Conservation (phyloP, 2,329 filamentous ascomycete genomes). For the Aureobasidium zeae region DNA sequence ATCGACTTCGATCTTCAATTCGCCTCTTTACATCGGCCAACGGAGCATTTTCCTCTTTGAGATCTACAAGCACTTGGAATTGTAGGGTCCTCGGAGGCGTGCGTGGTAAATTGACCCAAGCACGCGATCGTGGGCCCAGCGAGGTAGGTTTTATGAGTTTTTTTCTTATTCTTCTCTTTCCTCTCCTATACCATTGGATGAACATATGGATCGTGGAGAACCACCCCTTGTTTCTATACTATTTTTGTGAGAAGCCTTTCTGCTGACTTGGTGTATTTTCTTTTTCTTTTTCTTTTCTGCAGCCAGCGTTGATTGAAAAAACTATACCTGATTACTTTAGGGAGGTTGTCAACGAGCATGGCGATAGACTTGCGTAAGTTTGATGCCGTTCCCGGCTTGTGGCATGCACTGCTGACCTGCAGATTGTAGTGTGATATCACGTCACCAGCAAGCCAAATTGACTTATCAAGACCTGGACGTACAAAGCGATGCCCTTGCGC, state of each 20-base stretch:
- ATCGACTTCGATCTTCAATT: too few relatives aligned
- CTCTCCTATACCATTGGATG: too few relatives aligned
- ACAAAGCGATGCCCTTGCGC: conserved; percentile 65
- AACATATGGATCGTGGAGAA: too few relatives aligned
- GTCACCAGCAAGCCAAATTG: conserved; percentile 53
- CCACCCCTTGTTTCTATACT: too few relatives aligned
- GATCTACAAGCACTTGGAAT: neutral
- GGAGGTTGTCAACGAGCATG: conserved; percentile 52
- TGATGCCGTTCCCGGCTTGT: too few relatives aligned
- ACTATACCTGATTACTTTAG: conserved; percentile 68
- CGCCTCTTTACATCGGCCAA: too few relatives aligned
- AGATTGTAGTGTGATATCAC: conserved; percentile 44
- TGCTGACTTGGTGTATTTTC: too few relatives aligned
- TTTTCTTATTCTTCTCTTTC: too few relatives aligned
- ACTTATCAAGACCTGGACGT: conserved; percentile 69
- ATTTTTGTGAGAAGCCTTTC: too few relatives aligned
- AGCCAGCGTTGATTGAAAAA: conserved; percentile 58
- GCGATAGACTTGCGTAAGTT: conserved; percentile 54
- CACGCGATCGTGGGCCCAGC: conserved; percentile 11
- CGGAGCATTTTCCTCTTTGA: neutral
- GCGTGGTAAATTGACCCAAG: conserved; percentile 10
- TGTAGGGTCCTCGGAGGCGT: too few relatives aligned
- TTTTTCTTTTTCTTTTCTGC: neutral
- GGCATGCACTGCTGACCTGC: conserved; percentile 10
- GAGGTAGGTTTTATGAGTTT: too few relatives aligned